phyloP scores from a whole-genome alignment of 1,284 basidiomycete genomes.

The Dichomitus squalens region DNA sequence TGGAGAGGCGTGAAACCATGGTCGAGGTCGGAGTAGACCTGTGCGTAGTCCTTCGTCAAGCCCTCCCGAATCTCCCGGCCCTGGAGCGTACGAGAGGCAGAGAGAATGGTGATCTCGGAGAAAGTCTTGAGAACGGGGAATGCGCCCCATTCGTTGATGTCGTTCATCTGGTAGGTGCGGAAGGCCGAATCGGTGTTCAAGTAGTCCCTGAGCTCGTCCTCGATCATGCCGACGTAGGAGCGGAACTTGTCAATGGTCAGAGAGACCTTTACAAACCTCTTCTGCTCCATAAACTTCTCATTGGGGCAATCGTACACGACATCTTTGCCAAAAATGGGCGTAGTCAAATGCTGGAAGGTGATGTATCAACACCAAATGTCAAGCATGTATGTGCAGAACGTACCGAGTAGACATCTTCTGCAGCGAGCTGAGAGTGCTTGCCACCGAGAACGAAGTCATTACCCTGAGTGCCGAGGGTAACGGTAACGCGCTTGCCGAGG shows the following conservation, averaged over 20 bases:
- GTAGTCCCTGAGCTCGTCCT: conserved; percentile 79
- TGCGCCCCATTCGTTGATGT: conserved; percentile 70
- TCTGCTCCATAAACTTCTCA: conserved; percentile 98
- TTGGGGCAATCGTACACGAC: conserved; percentile 99
- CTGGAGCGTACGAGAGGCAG: conserved; percentile 91
- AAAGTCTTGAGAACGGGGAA: conserved; percentile 79
- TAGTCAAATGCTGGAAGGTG: conserved; percentile 73
- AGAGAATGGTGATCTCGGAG: conserved; percentile 94
- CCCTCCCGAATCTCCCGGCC: conserved; percentile 85
- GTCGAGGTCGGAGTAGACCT: conserved; percentile 90
- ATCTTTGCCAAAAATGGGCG: conserved; percentile 94
- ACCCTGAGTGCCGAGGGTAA: conserved; percentile 90
- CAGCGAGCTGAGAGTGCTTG: conserved; percentile 89
- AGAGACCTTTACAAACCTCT: conserved; percentile 96
- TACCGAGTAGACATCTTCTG: conserved; percentile 96
- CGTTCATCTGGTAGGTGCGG: conserved; percentile 58
- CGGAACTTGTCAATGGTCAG: conserved; percentile 92
- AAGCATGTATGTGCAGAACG: conserved; percentile 23
- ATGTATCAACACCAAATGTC: background rate
- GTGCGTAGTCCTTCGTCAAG: conserved; percentile 85
- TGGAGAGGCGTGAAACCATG: conserved; percentile 92
- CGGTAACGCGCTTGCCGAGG: conserved; percentile 88
- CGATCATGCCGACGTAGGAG: conserved; percentile 90
- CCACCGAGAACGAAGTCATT: conserved; percentile 96
- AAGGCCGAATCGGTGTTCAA: conserved; percentile 66